Base-by-base conservation (phyloP, 2,329 filamentous ascomycete genomes). In the Trichophyton verrucosum region DNA sequence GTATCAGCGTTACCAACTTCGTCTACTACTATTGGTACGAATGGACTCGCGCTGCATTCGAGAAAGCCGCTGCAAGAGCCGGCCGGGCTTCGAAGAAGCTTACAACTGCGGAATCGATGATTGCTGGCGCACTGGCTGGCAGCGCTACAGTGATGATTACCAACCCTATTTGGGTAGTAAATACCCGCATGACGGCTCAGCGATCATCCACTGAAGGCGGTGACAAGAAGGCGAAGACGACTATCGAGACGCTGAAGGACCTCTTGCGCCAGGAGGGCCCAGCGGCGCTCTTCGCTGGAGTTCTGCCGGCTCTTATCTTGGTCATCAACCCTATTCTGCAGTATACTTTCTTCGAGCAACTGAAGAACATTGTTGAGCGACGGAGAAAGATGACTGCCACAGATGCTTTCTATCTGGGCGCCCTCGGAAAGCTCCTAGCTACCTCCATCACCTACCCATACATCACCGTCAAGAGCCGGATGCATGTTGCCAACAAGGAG, bases 11-110 rank as follows among this genome's bases (percentile, higher is more conserved):
- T 68, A 99, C 94, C 69, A 99, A 99, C 80, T 99, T 99, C 73
- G 92, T 99, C 56, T 99, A 99, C 81, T 99, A 99, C 79, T 99
- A 97, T 81, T 99, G 84, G 92, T 99, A 97, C 76, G 94, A 99
- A 78, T 99, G 90, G 89, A 94, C 91, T 64, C 86, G 91, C 62
- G 82, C 87, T 58, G 87, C 87, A 72, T 96, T 97, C 77, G 90
- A 78, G 65, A 77, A 81, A 65, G 88, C 90, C 8, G 90, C 91
- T 53, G 74, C 81, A 61, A 86, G 84, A 68, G 80, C 88, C 60
- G 88, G 88, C 38, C 85, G 89, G 65, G 82, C 85, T 61, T 85
- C 82, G 64, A 87, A 84, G 76, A 91, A 91, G 73, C 86, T 99
- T 72, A 94, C 89, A 17, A 95, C 94, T 0, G 75, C 92, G 67